Evolutionary conservation across 75 land plant genomes (phyloP).

Genomic region (Larix kaempferi): DNA sequence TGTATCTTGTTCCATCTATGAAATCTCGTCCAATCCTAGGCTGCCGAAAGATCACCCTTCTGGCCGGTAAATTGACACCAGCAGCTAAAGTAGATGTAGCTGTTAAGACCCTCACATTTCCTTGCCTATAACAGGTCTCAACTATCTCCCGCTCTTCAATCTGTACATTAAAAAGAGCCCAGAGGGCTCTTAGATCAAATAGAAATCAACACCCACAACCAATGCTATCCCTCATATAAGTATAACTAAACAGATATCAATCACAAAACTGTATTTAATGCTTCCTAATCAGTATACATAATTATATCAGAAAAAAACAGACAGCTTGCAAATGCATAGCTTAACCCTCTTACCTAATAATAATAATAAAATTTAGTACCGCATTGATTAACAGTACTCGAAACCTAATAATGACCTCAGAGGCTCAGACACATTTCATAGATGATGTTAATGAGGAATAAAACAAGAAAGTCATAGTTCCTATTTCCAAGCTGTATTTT

Average conservation of each 20-base stretch:
- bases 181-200: background rate
- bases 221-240: background rate
- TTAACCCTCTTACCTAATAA: background rate
- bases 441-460: background rate
- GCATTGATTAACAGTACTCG: too few relatives aligned
- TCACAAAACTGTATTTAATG: background rate
- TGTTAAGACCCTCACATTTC: constrained; percentile 88
- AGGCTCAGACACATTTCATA: background rate
- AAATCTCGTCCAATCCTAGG: constrained; percentile 96
- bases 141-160: constrained; percentile 95
- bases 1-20: constrained; percentile 94
- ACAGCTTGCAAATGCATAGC: background rate
- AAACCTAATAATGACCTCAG: background rate
- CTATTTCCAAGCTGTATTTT: background rate
- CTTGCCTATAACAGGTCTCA: constrained; percentile 89
- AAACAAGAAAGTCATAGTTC: background rate
- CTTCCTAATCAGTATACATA: background rate
- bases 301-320: background rate
- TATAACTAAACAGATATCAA: background rate
- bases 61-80: constrained; percentile 96
- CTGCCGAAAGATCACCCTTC: constrained; percentile 94
- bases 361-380: too few relatives aligned
- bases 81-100: constrained; percentile 99
- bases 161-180: constrained; percentile 32
- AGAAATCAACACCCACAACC: background rate